These are phyloP conservation scores for Cajanus cajan DNA, from an alignment of 306 rosid species.

Conservation along the genomic window DNA sequence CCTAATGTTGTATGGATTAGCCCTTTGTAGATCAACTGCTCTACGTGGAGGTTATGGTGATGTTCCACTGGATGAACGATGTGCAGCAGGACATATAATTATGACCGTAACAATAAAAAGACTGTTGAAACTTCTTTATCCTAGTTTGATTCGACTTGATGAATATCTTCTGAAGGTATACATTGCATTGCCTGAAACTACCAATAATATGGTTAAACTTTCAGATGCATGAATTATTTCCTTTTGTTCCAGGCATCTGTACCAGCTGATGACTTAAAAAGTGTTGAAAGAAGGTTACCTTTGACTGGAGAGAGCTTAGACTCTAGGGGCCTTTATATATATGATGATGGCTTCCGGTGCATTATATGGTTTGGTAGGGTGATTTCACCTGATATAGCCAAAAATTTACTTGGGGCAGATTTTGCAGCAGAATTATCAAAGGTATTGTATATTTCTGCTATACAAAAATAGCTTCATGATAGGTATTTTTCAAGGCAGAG, in stretches of 20 bases:
- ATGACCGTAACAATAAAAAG: conserved; percentile 81
- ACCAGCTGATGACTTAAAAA: conserved; percentile 53
- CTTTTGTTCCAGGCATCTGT: conserved; percentile 49
- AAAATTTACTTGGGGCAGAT: conserved; percentile 83
- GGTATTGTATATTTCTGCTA: conserved; percentile 50
- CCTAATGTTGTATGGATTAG: conserved; percentile 81
- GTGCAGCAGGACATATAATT: conserved; percentile 82
- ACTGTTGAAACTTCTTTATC: conserved; percentile 85
- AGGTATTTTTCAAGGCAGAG: conserved; percentile 11
- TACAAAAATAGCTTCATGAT: background rate
- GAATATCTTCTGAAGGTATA: conserved; percentile 78
- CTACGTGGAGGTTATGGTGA: conserved; percentile 93
- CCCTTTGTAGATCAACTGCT: conserved; percentile 77
- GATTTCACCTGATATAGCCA: conserved; percentile 91
- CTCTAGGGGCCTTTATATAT: conserved; percentile 82
- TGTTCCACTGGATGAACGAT: conserved; percentile 79
- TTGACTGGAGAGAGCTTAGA: conserved; percentile 81
- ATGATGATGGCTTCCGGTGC: conserved; percentile 81
- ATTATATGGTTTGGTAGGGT: conserved; percentile 90
- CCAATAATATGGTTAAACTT: background rate
- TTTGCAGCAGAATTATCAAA: conserved; percentile 92
- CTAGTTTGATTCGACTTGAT: conserved; percentile 78
- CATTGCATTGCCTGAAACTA: conserved; percentile 12
- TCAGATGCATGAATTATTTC: conserved; percentile 29
- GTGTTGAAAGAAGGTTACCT: conserved; percentile 72